Base-by-base conservation (phyloP, 2,329 filamentous ascomycete genomes). In the Dothideomycetes sp. region DNA sequence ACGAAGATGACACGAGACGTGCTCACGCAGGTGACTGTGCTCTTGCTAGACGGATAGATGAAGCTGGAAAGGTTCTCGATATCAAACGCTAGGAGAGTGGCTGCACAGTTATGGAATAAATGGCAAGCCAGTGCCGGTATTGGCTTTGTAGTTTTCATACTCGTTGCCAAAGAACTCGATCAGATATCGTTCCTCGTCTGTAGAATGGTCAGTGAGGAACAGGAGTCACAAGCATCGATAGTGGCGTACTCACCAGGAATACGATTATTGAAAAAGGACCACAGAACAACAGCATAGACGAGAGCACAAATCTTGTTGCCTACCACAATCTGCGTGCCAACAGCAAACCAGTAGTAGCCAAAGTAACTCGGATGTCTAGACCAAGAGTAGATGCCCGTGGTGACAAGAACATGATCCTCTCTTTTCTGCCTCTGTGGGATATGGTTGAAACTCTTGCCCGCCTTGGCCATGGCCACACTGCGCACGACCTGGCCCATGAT, bases 271-370 rank as follows among this genome's bases (percentile, higher is more conserved):
- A 98, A 98, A 60, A 98, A 98, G 44, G 66, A 70, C 85, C 85
- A 95, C 49, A 98, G 60, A 12, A 93, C 81, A 5, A 72, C 58
- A 0, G 75, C 63, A 65, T 94, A 96, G 2, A 63, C 82, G 5
- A 79, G 49, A 42, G 93, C 77, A 57, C 86, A 94, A 2, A 94
- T 48, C 7, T 73, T 63, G 61, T 98, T 98, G 14, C 89, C 89
- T 47, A 95, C 69, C 40, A 94, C 77, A 32, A 96, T 56, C 68
- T 98, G 91, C 10, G 88, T 94, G 4, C 91, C 91, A n/a, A 96
- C 55, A 0, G 84, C 86, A 89, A 89, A 98, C 79, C 87, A 96
- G 62, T 94, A 98, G 66, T 95, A 98, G 3, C 89, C 91, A 65
- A 96, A 95, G 63, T 98, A 98, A 43, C 82, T 83, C 10, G 91